Evolutionary conservation across 106 monocot genomes (phyloP).

Genomic region (Dactylorhiza incarnata): DNA sequence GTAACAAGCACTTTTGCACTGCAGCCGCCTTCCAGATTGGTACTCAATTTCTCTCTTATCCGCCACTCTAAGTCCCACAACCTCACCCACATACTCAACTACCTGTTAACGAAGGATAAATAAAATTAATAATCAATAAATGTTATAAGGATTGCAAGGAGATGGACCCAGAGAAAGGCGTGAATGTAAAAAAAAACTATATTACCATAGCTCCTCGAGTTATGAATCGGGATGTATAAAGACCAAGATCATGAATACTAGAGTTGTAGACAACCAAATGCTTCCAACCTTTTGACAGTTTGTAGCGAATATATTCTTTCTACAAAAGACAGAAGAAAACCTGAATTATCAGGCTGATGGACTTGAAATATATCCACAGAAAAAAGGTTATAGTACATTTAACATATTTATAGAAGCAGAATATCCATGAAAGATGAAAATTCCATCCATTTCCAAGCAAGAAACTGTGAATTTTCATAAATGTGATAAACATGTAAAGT

Average conservation of each 20-base stretch:
- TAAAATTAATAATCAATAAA: background rate
- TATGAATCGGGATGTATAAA: constrained; percentile 85
- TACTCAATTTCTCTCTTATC: constrained; percentile 96
- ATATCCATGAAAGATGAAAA: background rate
- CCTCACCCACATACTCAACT: constrained; percentile 96
- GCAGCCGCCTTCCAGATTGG: constrained; percentile 66
- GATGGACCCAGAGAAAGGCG: background rate
- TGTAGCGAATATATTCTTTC: constrained; percentile 87
- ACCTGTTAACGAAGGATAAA: constrained; percentile 36
- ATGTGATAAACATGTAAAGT: background rate
- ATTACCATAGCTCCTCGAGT: constrained; percentile 77
- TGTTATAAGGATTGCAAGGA: background rate
- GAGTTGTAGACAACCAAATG: constrained; percentile 89
- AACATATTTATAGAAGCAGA: background rate
- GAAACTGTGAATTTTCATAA: background rate
- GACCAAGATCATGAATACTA: constrained; percentile 90
- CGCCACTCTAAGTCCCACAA: constrained; percentile 78
- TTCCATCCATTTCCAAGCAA: background rate
- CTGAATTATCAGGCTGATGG: background rate
- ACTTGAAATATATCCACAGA: background rate
- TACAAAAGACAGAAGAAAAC: constrained; percentile 18
- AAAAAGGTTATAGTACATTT: background rate
- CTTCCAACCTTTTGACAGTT: constrained; percentile 70
- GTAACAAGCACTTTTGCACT: constrained; percentile 96
- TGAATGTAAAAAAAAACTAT: background rate